Evolutionary conservation across 2,329 filamentous ascomycete genomes (phyloP).

Genomic region (Scedosporium apiospermum): DNA sequence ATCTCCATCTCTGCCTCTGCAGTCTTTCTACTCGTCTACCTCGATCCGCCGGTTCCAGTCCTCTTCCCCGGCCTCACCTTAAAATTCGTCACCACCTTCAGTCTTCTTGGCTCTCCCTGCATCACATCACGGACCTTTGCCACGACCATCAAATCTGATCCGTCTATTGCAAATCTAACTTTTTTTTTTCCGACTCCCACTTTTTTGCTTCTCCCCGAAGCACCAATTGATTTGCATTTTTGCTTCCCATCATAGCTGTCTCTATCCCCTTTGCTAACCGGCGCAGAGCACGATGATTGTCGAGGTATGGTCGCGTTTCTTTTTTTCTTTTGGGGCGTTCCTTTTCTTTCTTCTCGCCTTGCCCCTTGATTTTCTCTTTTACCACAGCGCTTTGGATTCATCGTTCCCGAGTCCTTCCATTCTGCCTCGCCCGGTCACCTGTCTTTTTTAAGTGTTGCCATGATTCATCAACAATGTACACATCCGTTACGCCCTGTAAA

Average conservation of each 20-base stretch:
- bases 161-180: background rate
- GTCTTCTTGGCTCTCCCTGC: background rate
- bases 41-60: background rate
- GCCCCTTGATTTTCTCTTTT: too few species aligned
- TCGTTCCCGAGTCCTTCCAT: too few species aligned
- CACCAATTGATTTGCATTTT: background rate
- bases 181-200: background rate
- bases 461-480: too few species aligned
- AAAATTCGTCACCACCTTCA: background rate
- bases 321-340: background rate
- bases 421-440: too few species aligned
- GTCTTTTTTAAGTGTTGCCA: too few species aligned
- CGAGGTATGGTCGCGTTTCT: constrained; percentile 17
- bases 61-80: background rate
- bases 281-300: constrained; percentile 23
- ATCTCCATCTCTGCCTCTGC: background rate
- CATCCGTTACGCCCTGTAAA: too few species aligned
- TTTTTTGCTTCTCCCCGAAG: background rate
- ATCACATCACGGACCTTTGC: constrained; percentile 1
- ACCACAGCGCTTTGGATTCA: too few species aligned
- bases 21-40: background rate
- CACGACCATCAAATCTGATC: background rate
- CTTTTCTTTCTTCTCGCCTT: background rate
- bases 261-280: background rate
- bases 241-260: background rate